These are phyloP conservation scores for Entonaema liquescens DNA, from an alignment of 495 filamentous ascomycete genomes.

Conservation along the genomic window DNA sequence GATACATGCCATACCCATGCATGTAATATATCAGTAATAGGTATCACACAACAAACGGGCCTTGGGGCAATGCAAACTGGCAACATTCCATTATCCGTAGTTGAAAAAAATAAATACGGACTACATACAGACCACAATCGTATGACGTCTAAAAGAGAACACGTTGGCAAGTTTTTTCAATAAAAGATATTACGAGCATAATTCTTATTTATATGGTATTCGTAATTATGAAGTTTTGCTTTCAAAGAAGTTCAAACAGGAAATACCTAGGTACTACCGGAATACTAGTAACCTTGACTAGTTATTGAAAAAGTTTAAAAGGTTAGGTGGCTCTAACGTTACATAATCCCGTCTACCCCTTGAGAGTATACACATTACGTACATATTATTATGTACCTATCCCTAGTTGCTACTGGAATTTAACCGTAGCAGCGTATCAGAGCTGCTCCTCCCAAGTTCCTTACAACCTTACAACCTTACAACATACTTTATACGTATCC, in stretches of 20 bases:
- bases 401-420: conserved; percentile 29
- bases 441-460: conserved; percentile 6
- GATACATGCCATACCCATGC: too few relatives aligned
- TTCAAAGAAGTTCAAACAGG: background rate
- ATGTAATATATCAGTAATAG: too few relatives aligned
- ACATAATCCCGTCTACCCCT: background rate
- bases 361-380: conserved; percentile 3
- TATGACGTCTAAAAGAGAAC: conserved; percentile 42
- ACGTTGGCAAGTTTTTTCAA: conserved; percentile 26
- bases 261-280: too few relatives aligned
- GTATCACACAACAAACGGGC: conserved; percentile 20
- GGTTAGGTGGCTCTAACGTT: background rate
- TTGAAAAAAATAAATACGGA: conserved; percentile 32
- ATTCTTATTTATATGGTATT: background rate
- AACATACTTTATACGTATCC: conserved; percentile 24
- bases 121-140: conserved; percentile 31
- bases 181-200: background rate
- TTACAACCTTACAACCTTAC: conserved; percentile 19
- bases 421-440: conserved; percentile 31
- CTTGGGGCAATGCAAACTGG: conserved; percentile 39
- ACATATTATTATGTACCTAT: conserved; percentile 8
- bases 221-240: background rate
- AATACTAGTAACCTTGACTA: too few relatives aligned
- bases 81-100: conserved; percentile 42
- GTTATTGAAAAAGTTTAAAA: background rate